Evolutionary conservation across 2,329 filamentous ascomycete species (phyloP).

Genomic region (Fusarium duplospermum): DNA sequence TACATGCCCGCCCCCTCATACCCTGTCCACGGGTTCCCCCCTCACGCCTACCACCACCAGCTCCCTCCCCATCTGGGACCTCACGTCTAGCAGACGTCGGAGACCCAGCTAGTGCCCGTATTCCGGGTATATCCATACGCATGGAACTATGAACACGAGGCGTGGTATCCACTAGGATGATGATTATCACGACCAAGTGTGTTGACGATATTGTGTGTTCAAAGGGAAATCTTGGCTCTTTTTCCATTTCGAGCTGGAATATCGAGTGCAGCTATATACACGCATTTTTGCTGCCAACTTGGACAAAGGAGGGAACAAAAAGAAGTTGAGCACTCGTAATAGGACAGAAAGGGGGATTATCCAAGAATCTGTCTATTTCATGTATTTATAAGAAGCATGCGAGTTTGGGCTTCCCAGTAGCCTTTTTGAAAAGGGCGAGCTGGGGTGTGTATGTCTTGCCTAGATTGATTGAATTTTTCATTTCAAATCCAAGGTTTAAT

Average conservation of each 20-base stretch:
- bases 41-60: conserved; percentile 24
- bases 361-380: neutral
- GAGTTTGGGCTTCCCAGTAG: neutral
- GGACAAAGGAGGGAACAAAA: neutral
- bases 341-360: neutral
- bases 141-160: neutral
- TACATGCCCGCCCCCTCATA: conserved; percentile 15
- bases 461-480: neutral
- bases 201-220: neutral
- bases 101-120: neutral
- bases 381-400: conserved; percentile 18
- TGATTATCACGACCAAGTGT: neutral
- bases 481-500: neutral
- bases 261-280: neutral
- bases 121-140: neutral
- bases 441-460: neutral
- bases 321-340: neutral
- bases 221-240: neutral
- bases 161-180: neutral
- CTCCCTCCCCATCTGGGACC: conserved; percentile 27
- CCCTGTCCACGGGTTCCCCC: conserved; percentile 8
- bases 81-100: conserved; percentile 14
- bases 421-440: neutral
- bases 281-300: neutral
- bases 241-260: neutral